These are phyloP conservation scores for Cymbopogon citratus DNA, from an alignment of 176 grass and related monocot species.

Conservation along the genomic window DNA sequence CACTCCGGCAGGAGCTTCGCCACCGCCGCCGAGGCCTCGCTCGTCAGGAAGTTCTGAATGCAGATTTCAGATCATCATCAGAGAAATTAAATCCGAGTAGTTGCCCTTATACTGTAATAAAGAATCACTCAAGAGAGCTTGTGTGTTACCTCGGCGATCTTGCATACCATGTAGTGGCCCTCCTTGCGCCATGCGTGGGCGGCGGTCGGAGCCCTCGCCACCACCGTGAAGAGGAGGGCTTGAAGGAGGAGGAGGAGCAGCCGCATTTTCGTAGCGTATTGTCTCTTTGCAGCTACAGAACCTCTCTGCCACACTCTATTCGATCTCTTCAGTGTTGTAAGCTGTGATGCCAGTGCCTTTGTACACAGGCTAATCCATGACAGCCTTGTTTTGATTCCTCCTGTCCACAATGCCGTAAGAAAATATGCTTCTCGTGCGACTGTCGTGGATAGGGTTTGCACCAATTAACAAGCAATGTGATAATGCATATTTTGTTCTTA, in stretches of 20 bases:
- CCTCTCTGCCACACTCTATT: background rate
- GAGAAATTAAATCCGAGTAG: no score
- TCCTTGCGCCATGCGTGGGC: constrained; percentile 48
- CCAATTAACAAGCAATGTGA: no score
- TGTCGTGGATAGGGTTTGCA: background rate
- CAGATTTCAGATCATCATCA: background rate
- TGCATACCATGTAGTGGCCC: constrained; percentile 74
- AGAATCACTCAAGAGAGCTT: no score
- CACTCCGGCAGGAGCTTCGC: constrained; percentile 44
- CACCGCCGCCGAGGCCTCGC: constrained; percentile 34
- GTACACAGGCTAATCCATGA: background rate
- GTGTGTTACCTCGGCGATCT: constrained; percentile 53
- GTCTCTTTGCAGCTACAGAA: background rate
- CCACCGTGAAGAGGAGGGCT: constrained; percentile 1
- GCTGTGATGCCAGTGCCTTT: background rate
- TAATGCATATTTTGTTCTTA: no score
- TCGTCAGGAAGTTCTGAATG: constrained; percentile 48
- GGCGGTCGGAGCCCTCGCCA: constrained; percentile 13
- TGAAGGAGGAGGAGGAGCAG: constrained; percentile 15
- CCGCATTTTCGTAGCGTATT: background rate
- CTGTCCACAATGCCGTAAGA: background rate
- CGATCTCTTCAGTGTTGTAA: background rate
- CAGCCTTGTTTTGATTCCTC: background rate
- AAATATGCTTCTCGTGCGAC: background rate
- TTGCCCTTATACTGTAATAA: no score